Conservation (phyloP, 176 grass and related monocot species). For the Raddia guianensis region DNA sequence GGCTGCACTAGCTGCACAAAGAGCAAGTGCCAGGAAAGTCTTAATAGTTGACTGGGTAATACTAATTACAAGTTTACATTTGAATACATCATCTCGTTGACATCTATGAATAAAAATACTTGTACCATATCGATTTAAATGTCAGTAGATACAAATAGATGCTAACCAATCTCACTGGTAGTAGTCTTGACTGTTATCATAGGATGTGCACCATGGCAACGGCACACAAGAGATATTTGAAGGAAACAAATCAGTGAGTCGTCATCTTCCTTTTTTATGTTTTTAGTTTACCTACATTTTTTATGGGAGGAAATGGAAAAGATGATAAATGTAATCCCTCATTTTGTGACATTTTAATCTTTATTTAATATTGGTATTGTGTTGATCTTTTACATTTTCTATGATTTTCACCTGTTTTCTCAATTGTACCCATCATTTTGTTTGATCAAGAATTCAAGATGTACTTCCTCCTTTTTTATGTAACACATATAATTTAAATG, state of each 20-base stretch:
- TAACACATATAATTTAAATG: too few relatives aligned
- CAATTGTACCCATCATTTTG: too few relatives aligned
- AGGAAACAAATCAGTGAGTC: slow-evolving; percentile 79
- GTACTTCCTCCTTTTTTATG: too few relatives aligned
- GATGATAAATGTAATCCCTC: background rate
- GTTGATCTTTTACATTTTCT: background rate
- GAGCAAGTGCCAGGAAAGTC: slow-evolving; percentile 92
- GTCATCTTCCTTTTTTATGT: slow-evolving; percentile 22
- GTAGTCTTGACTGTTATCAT: slow-evolving; percentile 39
- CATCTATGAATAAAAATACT: background rate
- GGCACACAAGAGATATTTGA: slow-evolving; percentile 98
- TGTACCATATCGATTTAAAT: slow-evolving; percentile 17
- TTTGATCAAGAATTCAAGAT: too few relatives aligned
- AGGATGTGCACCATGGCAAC: slow-evolving; percentile 99
- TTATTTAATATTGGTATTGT: background rate
- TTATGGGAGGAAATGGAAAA: background rate
- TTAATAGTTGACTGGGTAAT: slow-evolving; percentile 99
- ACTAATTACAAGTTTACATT: slow-evolving; percentile 34
- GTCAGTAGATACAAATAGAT: background rate
- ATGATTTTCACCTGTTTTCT: background rate
- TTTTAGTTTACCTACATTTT: slow-evolving; percentile 9
- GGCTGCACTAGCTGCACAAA: slow-evolving; percentile 87
- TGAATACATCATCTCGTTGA: slow-evolving; percentile 25
- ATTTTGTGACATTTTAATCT: background rate
- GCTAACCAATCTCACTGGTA: slow-evolving; percentile 20